Percentiles rank a stretch among this genome's conserved stretches.
phyloP scores from a whole-genome alignment of 768 basidiomycete species.

The Pleurotus cornucopiae region DNA sequence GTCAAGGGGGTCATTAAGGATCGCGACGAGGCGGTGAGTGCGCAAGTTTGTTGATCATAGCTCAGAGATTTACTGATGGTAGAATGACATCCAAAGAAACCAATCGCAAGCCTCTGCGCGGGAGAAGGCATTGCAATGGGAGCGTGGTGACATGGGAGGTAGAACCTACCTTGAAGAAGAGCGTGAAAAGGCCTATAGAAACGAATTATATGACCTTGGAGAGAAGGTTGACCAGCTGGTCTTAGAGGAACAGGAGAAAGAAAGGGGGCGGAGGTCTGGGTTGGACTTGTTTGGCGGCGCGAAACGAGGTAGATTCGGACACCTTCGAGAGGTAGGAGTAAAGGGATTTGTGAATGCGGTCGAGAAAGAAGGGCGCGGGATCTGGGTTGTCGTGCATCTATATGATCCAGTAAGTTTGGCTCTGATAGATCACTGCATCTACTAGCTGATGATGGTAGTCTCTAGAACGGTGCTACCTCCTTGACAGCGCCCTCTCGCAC shows the following conservation, averaged over 20 bases:
- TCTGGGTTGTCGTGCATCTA: slow-evolving; percentile 84
- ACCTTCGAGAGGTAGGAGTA: slow-evolving; percentile 75
- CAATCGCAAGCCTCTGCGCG: slow-evolving; percentile 35
- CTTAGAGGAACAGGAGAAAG: slow-evolving; percentile 33
- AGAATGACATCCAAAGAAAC: slow-evolving; percentile 34
- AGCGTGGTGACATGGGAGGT: slow-evolving; percentile 59
- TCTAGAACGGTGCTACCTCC: slow-evolving; percentile 64
- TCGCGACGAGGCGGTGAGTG: slow-evolving; percentile 56
- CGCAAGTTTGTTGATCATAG: neutral
- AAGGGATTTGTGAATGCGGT: slow-evolving; percentile 72
- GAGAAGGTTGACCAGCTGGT: slow-evolving; percentile 46
- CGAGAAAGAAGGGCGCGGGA: slow-evolving; percentile 61
- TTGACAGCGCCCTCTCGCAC: slow-evolving; percentile 65
- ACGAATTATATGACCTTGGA: slow-evolving; percentile 21
- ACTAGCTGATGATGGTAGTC: slow-evolving; percentile 39
- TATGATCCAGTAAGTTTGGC: slow-evolving; percentile 66
- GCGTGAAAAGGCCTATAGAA: slow-evolving; percentile 38
- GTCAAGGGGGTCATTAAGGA: slow-evolving; percentile 89
- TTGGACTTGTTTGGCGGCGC: slow-evolving; percentile 44
- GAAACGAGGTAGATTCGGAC: slow-evolving; percentile 63
- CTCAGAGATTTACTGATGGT: neutral
- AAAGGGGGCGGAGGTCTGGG: slow-evolving; percentile 18
- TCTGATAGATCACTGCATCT: neutral
- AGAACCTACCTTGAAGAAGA: slow-evolving; percentile 80
- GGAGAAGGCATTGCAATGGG: slow-evolving; percentile 54